These are phyloP conservation scores for Mortierella sp. DNA, from an alignment of 371 early-diverging fungal species.

Conservation along the genomic window DNA sequence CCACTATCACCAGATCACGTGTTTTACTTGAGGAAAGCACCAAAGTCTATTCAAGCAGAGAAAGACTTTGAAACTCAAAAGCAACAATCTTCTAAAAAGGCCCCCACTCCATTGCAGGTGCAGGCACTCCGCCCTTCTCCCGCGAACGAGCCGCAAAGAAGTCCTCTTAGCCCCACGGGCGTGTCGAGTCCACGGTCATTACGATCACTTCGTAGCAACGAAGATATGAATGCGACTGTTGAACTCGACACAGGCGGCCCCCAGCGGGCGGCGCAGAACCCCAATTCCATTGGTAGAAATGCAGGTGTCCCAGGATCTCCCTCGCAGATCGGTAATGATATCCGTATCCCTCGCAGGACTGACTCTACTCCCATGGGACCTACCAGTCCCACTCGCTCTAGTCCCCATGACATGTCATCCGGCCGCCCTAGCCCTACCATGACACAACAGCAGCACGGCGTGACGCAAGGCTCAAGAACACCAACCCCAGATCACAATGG, in stretches of 20 bases:
- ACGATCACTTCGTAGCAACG: conserved; percentile 29
- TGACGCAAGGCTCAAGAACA: conserved; percentile 24
- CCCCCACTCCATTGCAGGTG: conserved; percentile 41
- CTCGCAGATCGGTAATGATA: conserved; percentile 8
- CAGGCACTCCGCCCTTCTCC: conserved; percentile 21
- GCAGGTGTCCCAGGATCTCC: conserved; percentile 19
- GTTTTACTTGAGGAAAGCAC: conserved; percentile 41
- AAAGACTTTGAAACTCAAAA: conserved; percentile 22
- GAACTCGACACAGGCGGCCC: conserved; percentile 7
- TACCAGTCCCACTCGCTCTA: conserved; percentile 20
- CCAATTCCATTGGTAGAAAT: neutral
- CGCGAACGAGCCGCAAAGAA: conserved; percentile 17
- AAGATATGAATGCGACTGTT: conserved; percentile 13
- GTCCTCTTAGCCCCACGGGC: conserved; percentile 36
- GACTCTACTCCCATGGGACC: conserved; percentile 38
- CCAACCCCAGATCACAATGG: conserved; percentile 45
- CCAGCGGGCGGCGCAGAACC: conserved; percentile 22
- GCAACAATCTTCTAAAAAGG: conserved; percentile 12
- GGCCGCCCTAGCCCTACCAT: conserved; percentile 28
- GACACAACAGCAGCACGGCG: conserved; percentile 9
- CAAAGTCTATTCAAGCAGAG: conserved; percentile 44
- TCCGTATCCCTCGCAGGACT: conserved; percentile 43
- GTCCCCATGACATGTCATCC: conserved; percentile 10
- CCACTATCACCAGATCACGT: conserved; percentile 39
- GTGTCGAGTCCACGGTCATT: conserved; percentile 35